A percentile compares a stretch with the other conserved stretches of the same genome.
Evolutionary conservation across 75 land plant species (phyloP).

Genomic region (Adiantum capillusveneris): DNA sequence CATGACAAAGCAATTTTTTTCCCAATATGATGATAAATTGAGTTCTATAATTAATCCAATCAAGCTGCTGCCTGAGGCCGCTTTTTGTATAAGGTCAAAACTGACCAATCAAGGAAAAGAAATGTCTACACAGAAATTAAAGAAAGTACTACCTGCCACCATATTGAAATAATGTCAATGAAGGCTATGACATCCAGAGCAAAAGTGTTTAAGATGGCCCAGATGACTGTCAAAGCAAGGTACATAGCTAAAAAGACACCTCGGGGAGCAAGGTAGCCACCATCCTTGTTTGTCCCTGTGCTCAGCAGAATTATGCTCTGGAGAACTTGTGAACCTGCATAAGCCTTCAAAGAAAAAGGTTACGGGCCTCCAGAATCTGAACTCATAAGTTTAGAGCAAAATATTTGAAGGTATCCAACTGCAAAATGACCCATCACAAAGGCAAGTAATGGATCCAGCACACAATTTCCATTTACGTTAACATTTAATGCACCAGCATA

Average conservation of each 20-base stretch:
- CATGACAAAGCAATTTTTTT: too few species aligned
- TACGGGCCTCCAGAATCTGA: too few species aligned
- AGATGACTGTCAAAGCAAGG: constrained; percentile 63
- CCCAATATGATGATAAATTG: too few species aligned
- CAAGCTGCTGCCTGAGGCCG: too few species aligned
- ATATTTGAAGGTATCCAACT: too few species aligned
- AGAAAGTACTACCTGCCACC: constrained; percentile 98
- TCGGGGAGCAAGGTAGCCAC: constrained; percentile 79
- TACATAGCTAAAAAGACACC: constrained; percentile 75
- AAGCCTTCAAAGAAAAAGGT: constrained; percentile 54
- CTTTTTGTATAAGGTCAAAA: too few species aligned
- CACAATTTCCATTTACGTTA: too few species aligned
- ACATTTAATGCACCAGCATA: too few species aligned
- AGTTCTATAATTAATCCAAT: too few species aligned
- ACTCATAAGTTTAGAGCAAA: too few species aligned
- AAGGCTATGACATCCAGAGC: constrained; percentile 79
- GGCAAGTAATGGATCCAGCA: too few species aligned
- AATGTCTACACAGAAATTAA: background rate
- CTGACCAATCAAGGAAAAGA: background rate
- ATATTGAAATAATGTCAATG: constrained; percentile 75
- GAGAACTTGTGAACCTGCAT: constrained; percentile 78
- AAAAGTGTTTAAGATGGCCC: constrained; percentile 86
- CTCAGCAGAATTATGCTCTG: constrained; percentile 73
- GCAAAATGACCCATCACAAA: too few species aligned
- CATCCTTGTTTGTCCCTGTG: constrained; percentile 76